phyloP scores from a whole-genome alignment of 805 yeast genomes.

The Zygoascus biomembranicola region DNA sequence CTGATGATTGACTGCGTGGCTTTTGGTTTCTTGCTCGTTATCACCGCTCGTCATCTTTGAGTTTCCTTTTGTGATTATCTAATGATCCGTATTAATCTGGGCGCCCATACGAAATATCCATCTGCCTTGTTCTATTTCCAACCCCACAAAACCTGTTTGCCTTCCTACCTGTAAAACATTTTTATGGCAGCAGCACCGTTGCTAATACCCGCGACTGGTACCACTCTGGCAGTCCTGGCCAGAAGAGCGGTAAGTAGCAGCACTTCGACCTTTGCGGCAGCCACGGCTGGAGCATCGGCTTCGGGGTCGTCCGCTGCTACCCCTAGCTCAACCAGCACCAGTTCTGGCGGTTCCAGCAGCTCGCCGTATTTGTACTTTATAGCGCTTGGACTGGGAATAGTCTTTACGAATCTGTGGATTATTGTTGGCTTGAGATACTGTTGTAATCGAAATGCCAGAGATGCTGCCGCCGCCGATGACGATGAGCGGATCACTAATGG shows the following conservation, averaged over 20 bases:
- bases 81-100: too few relatives aligned
- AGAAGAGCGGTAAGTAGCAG: background rate
- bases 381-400: constrained; percentile 30
- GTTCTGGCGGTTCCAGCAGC: constrained; percentile 1
- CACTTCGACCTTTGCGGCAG: background rate
- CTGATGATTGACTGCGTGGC: too few relatives aligned
- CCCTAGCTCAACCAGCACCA: background rate
- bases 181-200: background rate
- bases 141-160: too few relatives aligned
- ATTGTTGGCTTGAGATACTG: constrained; percentile 28
- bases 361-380: constrained; percentile 29
- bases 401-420: constrained; percentile 30
- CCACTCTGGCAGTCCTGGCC: background rate
- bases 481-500: background rate
- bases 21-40: too few relatives aligned
- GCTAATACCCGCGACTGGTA: background rate
- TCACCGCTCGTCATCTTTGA: too few relatives aligned
- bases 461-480: background rate
- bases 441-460: constrained; percentile 20
- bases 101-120: too few relatives aligned
- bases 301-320: background rate
- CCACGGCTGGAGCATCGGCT: background rate
- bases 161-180: too few relatives aligned
- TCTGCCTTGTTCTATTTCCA: too few relatives aligned
- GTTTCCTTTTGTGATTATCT: too few relatives aligned